Evolutionary conservation across 2,329 filamentous ascomycete species (phyloP).

Genomic region (Cadophora sp.): DNA sequence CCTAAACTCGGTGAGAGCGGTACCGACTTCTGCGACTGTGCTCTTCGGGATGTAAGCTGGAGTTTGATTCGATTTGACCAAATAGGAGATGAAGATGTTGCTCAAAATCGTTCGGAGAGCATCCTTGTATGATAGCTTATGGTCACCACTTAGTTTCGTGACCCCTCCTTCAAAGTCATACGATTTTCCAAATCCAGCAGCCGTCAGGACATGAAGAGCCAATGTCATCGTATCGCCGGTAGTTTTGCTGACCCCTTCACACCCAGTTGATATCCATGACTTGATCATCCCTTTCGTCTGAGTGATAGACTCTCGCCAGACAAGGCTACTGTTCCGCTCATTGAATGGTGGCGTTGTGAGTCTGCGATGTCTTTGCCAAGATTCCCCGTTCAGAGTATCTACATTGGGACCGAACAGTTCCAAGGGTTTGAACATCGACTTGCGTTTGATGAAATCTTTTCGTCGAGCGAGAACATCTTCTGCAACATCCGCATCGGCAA

Average conservation of each 20-base stretch:
- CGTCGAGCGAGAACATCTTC: slow-evolving; percentile 30
- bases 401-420: slow-evolving; percentile 47
- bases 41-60: slow-evolving; percentile 14
- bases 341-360: slow-evolving; percentile 52
- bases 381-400: slow-evolving; percentile 44
- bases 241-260: slow-evolving; percentile 30
- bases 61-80: slow-evolving; percentile 13
- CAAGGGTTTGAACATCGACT: slow-evolving; percentile 33
- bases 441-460: slow-evolving; percentile 32
- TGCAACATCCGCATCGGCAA: slow-evolving; percentile 27
- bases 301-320: slow-evolving; percentile 48
- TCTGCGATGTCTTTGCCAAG: slow-evolving; percentile 53
- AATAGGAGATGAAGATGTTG: slow-evolving; percentile 32
- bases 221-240: slow-evolving; percentile 55
- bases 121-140: slow-evolving; percentile 29
- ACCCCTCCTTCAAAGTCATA: slow-evolving; percentile 28
- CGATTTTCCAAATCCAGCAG: slow-evolving; percentile 53
- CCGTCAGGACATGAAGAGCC: slow-evolving; percentile 58
- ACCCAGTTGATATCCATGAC: slow-evolving; percentile 30
- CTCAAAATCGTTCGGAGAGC: slow-evolving; percentile 23
- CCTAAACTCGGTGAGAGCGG: slow-evolving; percentile 27
- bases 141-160: slow-evolving; percentile 28
- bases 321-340: slow-evolving; percentile 49
- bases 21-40: slow-evolving; percentile 17
- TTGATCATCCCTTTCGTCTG: slow-evolving; percentile 46